These are phyloP conservation scores for Meyerozyma smithsonii DNA, from an alignment of 1,139 yeast species.

Conservation along the genomic window DNA sequence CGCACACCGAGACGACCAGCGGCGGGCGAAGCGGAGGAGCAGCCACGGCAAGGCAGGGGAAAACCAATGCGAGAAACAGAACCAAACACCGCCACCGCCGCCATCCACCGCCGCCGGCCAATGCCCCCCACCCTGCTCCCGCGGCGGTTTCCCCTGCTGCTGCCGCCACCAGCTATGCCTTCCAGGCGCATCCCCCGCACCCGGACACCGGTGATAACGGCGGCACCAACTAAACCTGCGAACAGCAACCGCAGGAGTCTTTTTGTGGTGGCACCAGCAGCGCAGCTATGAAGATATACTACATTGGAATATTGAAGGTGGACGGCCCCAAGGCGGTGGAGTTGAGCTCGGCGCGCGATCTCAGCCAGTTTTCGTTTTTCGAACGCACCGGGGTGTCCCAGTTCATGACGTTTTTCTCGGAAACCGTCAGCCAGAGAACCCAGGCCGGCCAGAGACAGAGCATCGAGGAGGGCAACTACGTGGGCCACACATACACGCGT, in stretches of 20 bases:
- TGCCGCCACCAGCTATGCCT: too few relatives aligned
- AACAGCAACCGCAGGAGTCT: background rate
- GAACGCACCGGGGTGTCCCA: conserved; percentile 75
- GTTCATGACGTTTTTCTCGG: conserved; percentile 91
- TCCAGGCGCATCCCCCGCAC: background rate
- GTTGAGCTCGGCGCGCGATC: conserved; percentile 75
- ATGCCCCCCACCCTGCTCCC: too few relatives aligned
- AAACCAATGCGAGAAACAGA: background rate
- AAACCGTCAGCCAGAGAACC: conserved; percentile 87
- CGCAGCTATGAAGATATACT: conserved; percentile 72
- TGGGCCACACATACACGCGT: conserved; percentile 89
- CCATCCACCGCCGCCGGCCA: too few relatives aligned
- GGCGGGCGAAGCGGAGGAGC: background rate
- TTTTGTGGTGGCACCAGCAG: background rate
- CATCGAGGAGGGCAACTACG: conserved; percentile 86
- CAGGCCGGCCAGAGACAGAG: conserved; percentile 87
- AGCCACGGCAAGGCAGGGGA: background rate
- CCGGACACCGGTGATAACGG: too few relatives aligned
- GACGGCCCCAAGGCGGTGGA: conserved; percentile 63
- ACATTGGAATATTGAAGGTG: conserved; percentile 79
- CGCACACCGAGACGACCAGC: background rate
- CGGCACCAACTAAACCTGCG: background rate
- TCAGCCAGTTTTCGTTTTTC: conserved; percentile 82
- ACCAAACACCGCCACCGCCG: too few relatives aligned
- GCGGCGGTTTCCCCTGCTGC: too few relatives aligned